Conservation (phyloP, 352 stramenopile genomes). For the Globisporangium okanoganense region DNA sequence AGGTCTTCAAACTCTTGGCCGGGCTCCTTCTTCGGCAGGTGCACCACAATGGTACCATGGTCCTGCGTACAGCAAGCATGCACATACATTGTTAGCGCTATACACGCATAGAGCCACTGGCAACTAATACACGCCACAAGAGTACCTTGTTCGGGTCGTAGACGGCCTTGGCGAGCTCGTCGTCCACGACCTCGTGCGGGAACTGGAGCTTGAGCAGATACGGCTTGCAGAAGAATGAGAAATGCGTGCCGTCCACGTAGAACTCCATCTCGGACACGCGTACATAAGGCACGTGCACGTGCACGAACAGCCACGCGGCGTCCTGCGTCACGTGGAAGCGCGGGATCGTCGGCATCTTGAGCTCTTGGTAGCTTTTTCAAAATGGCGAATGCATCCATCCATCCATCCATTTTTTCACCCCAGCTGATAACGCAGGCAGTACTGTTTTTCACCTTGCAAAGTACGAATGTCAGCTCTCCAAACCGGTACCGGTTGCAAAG, state of each 20-base stretch:
- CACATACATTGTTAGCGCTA: neutral
- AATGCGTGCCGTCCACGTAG: conserved; percentile 85
- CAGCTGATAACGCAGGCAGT: neutral
- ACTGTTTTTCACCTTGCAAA: neutral
- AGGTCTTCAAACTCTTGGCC: conserved; percentile 90
- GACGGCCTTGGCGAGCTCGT: conserved; percentile 87
- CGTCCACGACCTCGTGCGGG: conserved; percentile 82
- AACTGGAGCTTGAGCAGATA: conserved; percentile 97
- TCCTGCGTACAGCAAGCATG: conserved; percentile 42
- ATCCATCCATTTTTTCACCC: too few relatives aligned
- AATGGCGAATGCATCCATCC: neutral
- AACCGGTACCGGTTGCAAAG: too few relatives aligned
- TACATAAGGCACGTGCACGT: conserved; percentile 89
- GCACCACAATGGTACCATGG: conserved; percentile 90
- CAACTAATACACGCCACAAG: neutral
- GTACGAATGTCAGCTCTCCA: too few relatives aligned
- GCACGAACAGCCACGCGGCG: conserved; percentile 76
- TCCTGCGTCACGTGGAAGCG: conserved; percentile 86
- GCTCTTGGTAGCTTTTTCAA: neutral
- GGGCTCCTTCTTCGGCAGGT: conserved; percentile 87
- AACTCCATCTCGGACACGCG: conserved; percentile 92
- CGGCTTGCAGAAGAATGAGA: conserved; percentile 96
- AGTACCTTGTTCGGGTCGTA: conserved; percentile 88
- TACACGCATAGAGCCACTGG: neutral
- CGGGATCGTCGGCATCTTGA: conserved; percentile 68